Evolutionary conservation across 1,139 yeast species (phyloP), one percentile per base, ranked within the genome.

Genomic region (Geotrichum europaeum): DNA sequence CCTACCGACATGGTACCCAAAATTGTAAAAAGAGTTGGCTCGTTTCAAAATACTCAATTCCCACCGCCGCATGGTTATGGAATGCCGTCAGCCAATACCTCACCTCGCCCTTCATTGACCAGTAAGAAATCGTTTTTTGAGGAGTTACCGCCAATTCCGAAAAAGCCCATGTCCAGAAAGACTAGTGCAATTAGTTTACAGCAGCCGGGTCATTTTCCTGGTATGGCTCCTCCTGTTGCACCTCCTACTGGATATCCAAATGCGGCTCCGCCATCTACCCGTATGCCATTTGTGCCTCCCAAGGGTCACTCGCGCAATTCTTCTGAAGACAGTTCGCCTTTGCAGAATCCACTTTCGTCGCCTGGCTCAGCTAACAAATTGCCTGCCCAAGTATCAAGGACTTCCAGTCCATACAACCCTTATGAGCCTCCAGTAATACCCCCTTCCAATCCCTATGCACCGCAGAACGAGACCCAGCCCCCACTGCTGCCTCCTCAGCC

Each of bases 1-100:
- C 96, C 96, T 1, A 76, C 81, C 45, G 84, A 80, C 59, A 74
- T 89, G 59, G 75, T 88, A 40, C 61, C 64, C 4, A 56, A 65
- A 28, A 64, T 66, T 49, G 56, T 68, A 3, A 54, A 64, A 12
- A 62, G 53, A 28, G 56, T 60, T 55, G 49, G 56, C 15, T 57
- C 59, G 12, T 57, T 57, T 18, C 59, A 52, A 32, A 45, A 49
- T 53, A 22, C 53, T 2, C 59, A 45, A 28, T 36, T n/a, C 22
- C 56, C 55, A 2, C 53, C 62, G 40, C 54, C 61, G 36, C 62
- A 64, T 6, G 20, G 47, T n/a, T 40, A 4, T 40, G 47, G 47
- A 15, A 40, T 40, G 22, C 47, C n/a, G 47, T 40, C 47, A n/a
- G 47, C 18, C n/a, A 40, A 40, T 15, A 40, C 47, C 20, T 40